These are phyloP conservation scores for Pseudozyma tsukubaensis DNA, from an alignment of 1,284 basidiomycete species.

Conservation along the genomic window DNA sequence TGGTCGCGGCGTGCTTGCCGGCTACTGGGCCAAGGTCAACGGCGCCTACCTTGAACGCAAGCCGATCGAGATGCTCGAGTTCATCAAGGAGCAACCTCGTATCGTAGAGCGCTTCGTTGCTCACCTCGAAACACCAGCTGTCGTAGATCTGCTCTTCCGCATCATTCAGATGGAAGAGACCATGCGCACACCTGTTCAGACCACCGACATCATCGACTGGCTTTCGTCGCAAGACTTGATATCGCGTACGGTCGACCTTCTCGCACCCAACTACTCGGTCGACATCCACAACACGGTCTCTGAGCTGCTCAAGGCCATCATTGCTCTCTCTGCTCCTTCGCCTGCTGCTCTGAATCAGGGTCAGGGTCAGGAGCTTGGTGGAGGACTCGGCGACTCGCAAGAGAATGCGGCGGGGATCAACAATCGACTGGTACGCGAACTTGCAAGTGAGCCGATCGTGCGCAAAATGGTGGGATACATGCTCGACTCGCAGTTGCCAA, in stretches of 20 bases:
- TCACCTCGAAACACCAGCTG: slow-evolving; percentile 88
- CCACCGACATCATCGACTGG: slow-evolving; percentile 88
- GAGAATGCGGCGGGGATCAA: slow-evolving; percentile 62
- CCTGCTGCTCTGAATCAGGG: slow-evolving; percentile 73
- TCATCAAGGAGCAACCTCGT: slow-evolving; percentile 84
- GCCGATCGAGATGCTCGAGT: slow-evolving; percentile 91
- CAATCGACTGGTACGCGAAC: slow-evolving; percentile 88
- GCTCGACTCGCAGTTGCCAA: slow-evolving; percentile 73
- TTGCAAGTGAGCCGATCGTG: slow-evolving; percentile 83
- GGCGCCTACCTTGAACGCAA: slow-evolving; percentile 86
- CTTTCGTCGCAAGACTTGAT: slow-evolving; percentile 86
- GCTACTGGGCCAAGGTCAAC: slow-evolving; percentile 82
- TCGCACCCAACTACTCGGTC: slow-evolving; percentile 81
- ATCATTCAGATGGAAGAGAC: slow-evolving; percentile 92
- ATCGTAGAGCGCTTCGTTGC: slow-evolving; percentile 85
- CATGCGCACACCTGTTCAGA: slow-evolving; percentile 72
- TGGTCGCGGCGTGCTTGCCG: slow-evolving; percentile 71
- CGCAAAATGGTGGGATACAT: slow-evolving; percentile 82
- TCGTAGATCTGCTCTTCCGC: slow-evolving; percentile 90
- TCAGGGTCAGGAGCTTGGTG: slow-evolving; percentile 65
- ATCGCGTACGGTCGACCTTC: slow-evolving; percentile 81
- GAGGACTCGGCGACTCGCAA: slow-evolving; percentile 41
- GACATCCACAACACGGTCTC: slow-evolving; percentile 88
- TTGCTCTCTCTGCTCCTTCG: slow-evolving; percentile 91
- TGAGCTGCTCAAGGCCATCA: slow-evolving; percentile 93